Percentiles rank a stretch among this genome's conserved stretches.
Evolutionary conservation across 2,329 filamentous ascomycete genomes (phyloP).

Genomic region (Xylaria arbuscula): DNA sequence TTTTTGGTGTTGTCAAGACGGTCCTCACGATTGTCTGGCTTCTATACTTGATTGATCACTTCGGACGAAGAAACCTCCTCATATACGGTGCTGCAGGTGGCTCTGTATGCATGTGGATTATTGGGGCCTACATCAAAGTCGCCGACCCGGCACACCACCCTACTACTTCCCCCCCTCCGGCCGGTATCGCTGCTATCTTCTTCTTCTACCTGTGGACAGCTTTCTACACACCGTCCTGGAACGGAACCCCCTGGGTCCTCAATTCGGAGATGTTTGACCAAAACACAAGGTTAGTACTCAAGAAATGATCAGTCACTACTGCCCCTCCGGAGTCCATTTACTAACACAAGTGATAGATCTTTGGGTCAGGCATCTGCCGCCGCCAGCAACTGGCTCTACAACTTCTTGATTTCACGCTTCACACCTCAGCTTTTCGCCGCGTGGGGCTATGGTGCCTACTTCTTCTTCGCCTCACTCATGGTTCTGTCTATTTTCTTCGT

Average conservation of each 20-base stretch:
- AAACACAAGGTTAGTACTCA: conserved; percentile 62
- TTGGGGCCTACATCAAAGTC: conserved; percentile 69
- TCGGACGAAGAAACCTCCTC: conserved; percentile 70
- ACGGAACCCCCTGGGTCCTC: conserved; percentile 80
- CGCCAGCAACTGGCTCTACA: conserved; percentile 78
- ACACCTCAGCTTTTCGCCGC: conserved; percentile 72
- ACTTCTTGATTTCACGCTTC: conserved; percentile 76
- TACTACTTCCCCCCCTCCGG: conserved; percentile 46
- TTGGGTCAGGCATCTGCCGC: conserved; percentile 79
- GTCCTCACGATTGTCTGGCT: conserved; percentile 71
- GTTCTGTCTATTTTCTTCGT: conserved; percentile 67
- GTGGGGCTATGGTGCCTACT: conserved; percentile 73
- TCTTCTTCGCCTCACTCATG: conserved; percentile 75
- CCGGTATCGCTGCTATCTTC: conserved; percentile 70
- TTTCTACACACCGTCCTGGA: conserved; percentile 78
- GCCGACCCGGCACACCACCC: conserved; percentile 54
- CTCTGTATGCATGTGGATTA: conserved; percentile 73
- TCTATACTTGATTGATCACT: conserved; percentile 68
- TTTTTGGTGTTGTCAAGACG: conserved; percentile 74
- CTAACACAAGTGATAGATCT: conserved; percentile 52
- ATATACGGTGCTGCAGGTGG: conserved; percentile 69
- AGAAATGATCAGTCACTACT: not conserved
- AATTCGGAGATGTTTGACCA: conserved; percentile 81
- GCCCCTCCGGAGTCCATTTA: not conserved
- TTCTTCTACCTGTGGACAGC: conserved; percentile 82